Evolutionary conservation across 2,329 filamentous ascomycete species (phyloP).

Genomic region (Septoria petroselini): DNA sequence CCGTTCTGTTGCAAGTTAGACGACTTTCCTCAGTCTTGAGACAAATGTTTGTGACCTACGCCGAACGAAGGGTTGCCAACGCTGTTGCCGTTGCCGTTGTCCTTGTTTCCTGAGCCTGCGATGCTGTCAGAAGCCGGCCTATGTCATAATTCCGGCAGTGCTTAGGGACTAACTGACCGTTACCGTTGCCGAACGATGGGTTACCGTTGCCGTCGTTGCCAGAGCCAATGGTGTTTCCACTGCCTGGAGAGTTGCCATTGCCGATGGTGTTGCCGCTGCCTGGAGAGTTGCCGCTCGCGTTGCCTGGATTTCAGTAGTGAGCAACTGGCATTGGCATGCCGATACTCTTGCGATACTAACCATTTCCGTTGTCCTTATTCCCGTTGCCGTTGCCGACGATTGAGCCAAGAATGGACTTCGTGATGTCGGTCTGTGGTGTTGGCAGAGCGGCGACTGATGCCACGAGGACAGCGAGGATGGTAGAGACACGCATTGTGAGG

Average conservation of each 20-base stretch:
- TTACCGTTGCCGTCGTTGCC: not conserved
- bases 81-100: conserved; percentile 9
- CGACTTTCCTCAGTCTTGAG: not conserved
- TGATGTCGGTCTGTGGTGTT: not conserved
- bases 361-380: conserved; percentile 6
- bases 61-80: conserved; percentile 1
- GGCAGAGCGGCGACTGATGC: conserved; percentile 7
- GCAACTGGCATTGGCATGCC: not conserved
- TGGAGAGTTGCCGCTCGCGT: conserved; percentile 1
- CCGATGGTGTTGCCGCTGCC: conserved; percentile 3
- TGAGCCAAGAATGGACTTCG: conserved; percentile 12
- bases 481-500: conserved; percentile 5
- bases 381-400: conserved; percentile 13
- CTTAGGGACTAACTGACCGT: not conserved
- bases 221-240: not conserved
- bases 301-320: not conserved
- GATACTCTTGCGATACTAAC: not conserved
- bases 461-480: conserved; percentile 7
- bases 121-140: too few relatives aligned
- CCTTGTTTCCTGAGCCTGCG: conserved; percentile 4
- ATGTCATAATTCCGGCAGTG: too few relatives aligned
- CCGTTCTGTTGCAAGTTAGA: conserved; percentile 1
- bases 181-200: not conserved
- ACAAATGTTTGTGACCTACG: too few relatives aligned
- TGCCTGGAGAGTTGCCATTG: conserved; percentile 4